Base-by-base conservation (phyloP, 768 basidiomycete genomes). In the Macrolepiota dolichaula region DNA sequence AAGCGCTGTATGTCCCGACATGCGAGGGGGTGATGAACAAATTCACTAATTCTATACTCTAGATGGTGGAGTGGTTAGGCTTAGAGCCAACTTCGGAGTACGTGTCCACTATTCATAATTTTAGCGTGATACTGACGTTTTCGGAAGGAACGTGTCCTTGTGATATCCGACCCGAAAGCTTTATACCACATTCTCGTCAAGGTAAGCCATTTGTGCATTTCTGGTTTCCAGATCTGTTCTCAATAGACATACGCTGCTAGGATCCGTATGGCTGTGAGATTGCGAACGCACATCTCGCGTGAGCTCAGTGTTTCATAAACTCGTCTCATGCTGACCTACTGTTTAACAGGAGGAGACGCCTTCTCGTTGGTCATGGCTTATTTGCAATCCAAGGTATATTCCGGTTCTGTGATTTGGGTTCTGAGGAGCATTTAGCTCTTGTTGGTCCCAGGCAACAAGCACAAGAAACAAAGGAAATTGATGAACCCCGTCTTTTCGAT, bases 141-240 rank as follows among this genome's bases (percentile, higher is more conserved):
- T 25, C 1, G 2, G 17, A 63, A 73, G 73, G 69, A 68, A 27
- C 65, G 72, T 50, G 64, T 69, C 29, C 68, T 82, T 6, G 77
- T 77, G 59, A 72, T 79, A 1, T 78, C 63, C 53, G 81, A 83
- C 57, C 76, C 81, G 0, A 73, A 70, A 24, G 81, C 79, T 0
- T 62, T 83, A 37, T 73, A 80, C 52, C 76, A 77, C 62, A 76
- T 83, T 56, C 37, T 79, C 2, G 67, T 81, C 42, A 82, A 80
- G 68, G 79, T 75, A 38, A 5, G 52, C 15, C 1, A 32, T 32
- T 32, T 32, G 7, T 32, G 7, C 24, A 12, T 12, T n/a, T n/a
- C n/a, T n/a, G 3, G 10, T 27, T 9, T 49, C 15, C 13, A 12
- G 4, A 22, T 5, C 13, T 27, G 32, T 25, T 7, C 42, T 11